Evolutionary conservation across 768 basidiomycete genomes (phyloP), one percentile per base, ranked within the genome.

Genomic region (Rossbeevera mucosa): DNA sequence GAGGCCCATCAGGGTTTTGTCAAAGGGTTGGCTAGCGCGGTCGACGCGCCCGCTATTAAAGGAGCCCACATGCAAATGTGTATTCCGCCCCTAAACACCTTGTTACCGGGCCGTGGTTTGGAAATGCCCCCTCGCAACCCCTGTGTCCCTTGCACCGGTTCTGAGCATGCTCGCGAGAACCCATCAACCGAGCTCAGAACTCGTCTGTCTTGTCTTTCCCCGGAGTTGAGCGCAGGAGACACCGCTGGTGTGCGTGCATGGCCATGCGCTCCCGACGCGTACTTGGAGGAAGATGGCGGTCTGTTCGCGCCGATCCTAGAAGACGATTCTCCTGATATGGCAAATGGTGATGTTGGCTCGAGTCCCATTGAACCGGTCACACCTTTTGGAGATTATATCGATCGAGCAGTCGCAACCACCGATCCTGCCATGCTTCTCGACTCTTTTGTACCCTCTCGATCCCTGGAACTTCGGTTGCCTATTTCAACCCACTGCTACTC

Each of bases 31-130:
- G 76, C 79, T 70, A 74, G 71, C 74, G 83, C 86, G 84, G 82
- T 68, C 68, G 80, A 86, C 87, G 85, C 84, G 74, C 68, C 78
- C 65, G 84, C 81, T 74, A 88, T 86, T 86, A 88, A 89, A 87
- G 87, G 87, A 82, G 65, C 78, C 71, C 84, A 74, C 83, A 85
- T 84, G 80, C 77, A 88, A 80, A 83, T 85, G 82, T 83, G 84
- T 76, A 78, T 83, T 83, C 85, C 86, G 85, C 88, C 88, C 87
- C 71, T 70, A 59, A 76, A 59, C 22, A 63, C 66, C 30, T 63
- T 69, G 26, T 25, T 38, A 3, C 40, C 51, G 30, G 47, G 47
- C 42, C 31, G 50, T 47, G 43, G 25, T 53, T 44, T 44, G 14
- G 58, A 62, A 21, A 63, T 62, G 59, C 25, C 36, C 20, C 47